Conservation (phyloP, 257 asterid genomes). For the Cinchona pubescens region DNA sequence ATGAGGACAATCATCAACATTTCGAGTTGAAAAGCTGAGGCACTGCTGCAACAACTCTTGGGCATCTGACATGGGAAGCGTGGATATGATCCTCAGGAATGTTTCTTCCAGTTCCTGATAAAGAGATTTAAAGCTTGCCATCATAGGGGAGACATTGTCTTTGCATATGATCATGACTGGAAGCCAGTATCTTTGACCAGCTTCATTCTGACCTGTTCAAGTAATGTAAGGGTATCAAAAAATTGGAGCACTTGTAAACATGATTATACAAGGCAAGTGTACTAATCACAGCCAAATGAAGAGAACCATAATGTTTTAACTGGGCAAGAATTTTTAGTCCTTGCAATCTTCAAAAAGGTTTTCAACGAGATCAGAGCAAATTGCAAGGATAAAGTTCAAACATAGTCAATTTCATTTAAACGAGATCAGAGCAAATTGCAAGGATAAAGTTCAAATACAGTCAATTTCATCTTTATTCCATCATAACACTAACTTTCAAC, state of each 20-base stretch:
- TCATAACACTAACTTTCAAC: not conserved
- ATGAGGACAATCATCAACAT: constrained; percentile 85
- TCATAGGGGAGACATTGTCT: constrained; percentile 51
- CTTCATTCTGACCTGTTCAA: constrained; percentile 70
- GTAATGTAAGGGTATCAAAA: constrained; percentile 4
- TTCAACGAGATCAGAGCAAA: not conserved
- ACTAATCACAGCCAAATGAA: not conserved
- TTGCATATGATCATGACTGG: constrained; percentile 82
- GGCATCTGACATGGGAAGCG: constrained; percentile 74
- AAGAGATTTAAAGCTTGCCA: constrained; percentile 51
- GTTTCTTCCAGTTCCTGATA: constrained; percentile 75
- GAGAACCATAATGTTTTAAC: not conserved
- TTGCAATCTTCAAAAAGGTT: not conserved
- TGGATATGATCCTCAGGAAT: constrained; percentile 76
- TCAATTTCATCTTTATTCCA: not conserved
- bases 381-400: not conserved
- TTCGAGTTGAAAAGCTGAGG: constrained; percentile 83
- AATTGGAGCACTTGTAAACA: not conserved
- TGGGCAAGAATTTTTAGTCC: not conserved
- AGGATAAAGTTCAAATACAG: too few relatives aligned
- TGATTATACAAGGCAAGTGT: not conserved
- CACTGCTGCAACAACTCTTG: constrained; percentile 79
- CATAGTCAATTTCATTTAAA: too few relatives aligned
- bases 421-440: not conserved
- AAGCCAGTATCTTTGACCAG: constrained; percentile 87